Evolutionary conservation across 139 green algal species (phyloP), one percentile per base, ranked within the genome.

Genomic region (Coelastrella sp.): DNA sequence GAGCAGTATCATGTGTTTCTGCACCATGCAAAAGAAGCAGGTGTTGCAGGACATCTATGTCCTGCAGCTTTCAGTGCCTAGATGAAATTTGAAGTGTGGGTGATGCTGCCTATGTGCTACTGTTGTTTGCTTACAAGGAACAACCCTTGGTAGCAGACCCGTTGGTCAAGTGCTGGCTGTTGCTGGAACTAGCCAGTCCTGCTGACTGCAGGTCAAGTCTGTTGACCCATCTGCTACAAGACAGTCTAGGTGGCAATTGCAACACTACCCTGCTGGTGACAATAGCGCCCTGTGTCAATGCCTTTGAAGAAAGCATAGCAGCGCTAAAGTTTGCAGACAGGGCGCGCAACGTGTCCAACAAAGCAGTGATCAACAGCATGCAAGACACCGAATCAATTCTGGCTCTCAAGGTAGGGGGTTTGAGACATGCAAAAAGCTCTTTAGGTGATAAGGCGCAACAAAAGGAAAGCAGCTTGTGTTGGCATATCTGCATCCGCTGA

Each of bases 191-290:
- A 67, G n/a, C 8, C 21, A 32, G 21, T 13, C 59, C n/a, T 67
- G 59, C 8, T 71, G 5, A 6, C 66, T 84, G 25, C 60, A 85
- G 94, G 43, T 88, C 93, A 84, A 92, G 82, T 84, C 92, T 90
- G 71, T 90, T 96, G 51, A 96, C 94, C 23, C 96, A 96, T 80
- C 90, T 99, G 74, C 94, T 99, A 48, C 94, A 98, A 37, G 75
- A 82, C 75, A 82, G 75, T 13, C 23, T 82, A 27, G 75, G 75
- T 5, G 75, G 75, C 75, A 82, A 82, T 35, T 82, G 75, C 53
- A 53, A 51, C 53, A 82, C 75, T 23, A 82, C 37, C 19, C 51
- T 82, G 25, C 37, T 82, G 7, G 75, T 69, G 27, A 82, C 75
- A 23, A 6, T 82, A 40, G 53, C 53, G 5, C 75, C 75, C 13